A percentile compares a stretch with the other conserved stretches of the same genome.
phyloP scores from a whole-genome alignment of 1,284 basidiomycete genomes.

The Polyporus tsugae region DNA sequence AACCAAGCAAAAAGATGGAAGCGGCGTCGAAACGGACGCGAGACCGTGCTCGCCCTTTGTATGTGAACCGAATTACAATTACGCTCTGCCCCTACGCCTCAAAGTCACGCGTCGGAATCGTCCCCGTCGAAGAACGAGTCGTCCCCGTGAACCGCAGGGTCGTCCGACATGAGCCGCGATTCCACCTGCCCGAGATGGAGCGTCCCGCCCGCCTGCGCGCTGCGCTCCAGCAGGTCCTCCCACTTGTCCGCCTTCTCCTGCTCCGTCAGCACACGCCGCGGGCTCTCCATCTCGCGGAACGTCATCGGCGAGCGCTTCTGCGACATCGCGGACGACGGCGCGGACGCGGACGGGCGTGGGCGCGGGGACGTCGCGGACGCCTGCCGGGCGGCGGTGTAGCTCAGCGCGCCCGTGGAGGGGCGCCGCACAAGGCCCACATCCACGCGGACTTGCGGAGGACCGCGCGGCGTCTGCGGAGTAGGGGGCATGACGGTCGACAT shows the following conservation, averaged over 20 bases:
- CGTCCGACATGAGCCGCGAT: conserved; percentile 53
- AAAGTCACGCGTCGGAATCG: conserved; percentile 31
- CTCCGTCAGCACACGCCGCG: conserved; percentile 56
- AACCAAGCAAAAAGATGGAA: background rate
- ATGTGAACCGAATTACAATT: background rate
- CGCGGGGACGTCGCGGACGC: conserved; percentile 32
- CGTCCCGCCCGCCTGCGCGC: conserved; percentile 73
- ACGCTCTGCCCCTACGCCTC: background rate
- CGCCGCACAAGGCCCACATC: conserved; percentile 31
- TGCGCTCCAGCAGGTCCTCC: conserved; percentile 70
- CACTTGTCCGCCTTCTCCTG: conserved; percentile 74
- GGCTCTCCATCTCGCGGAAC: conserved; percentile 58
- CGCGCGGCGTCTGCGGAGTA: conserved; percentile 37
- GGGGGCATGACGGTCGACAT: conserved; percentile 30
- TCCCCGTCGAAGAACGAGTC: conserved; percentile 16
- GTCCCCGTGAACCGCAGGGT: conserved; percentile 16
- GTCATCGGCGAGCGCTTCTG: conserved; percentile 45
- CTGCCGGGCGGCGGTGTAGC: conserved; percentile 42
- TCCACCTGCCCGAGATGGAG: conserved; percentile 55
- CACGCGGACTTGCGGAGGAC: conserved; percentile 33
- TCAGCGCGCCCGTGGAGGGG: conserved; percentile 39
- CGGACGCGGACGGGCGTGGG: conserved; percentile 29
- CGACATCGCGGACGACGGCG: conserved; percentile 34
- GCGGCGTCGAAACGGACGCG: background rate
- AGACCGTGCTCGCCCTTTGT: conserved; percentile 9